Evolutionary conservation across 805 yeast genomes (phyloP), one percentile per base, ranked within the genome.

Genomic region (Torulaspora delbrueckii): DNA sequence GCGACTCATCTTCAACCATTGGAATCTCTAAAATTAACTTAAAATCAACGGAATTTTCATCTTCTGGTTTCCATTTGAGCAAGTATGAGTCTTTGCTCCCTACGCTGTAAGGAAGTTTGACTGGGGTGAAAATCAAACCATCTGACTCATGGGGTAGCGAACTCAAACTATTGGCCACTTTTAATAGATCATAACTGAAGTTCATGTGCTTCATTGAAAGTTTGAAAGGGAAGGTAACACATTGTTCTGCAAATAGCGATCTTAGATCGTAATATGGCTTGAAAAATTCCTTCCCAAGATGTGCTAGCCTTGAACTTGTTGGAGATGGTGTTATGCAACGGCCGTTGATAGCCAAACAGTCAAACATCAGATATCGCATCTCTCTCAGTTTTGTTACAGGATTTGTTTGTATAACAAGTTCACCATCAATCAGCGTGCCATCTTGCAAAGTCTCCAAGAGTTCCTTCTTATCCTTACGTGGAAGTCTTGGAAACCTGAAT

Each of bases 1-100:
- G 28, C 4, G 67, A 54, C 16, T 57, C 48, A 36, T 65, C 69
- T 42, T 63, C 67, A 1, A 59, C 68, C 56, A 57, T 46, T 4
- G 66, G 67, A 30, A 63, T 61, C 35, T 71, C 70, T 23, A 70
- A 65, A 24, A 83, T 68, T 48, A 93, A 65, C 60, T 82, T 82
- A 67, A 87, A 93, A 66, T 93, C 99, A 36, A 95, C 79, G 0
- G 97, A 84, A 57, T 93, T 95, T 65, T 91, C 99, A 51, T 86
- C 86, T 9, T 95, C 87, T 2, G 99, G 98, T 60, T 93, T 93
- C 99, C 99, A 93, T 67, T 95, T 93, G 45, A 93, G 69, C 40
- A 93, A 71, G 5, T 88, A 79, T 0, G 79, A 75, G 64, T 93
- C 98, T 1, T 98, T 91, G 8, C 63, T 62, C 10, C 98, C 98